Conservation (phyloP, 345 rosid species). For the Heritiera littoralis region DNA sequence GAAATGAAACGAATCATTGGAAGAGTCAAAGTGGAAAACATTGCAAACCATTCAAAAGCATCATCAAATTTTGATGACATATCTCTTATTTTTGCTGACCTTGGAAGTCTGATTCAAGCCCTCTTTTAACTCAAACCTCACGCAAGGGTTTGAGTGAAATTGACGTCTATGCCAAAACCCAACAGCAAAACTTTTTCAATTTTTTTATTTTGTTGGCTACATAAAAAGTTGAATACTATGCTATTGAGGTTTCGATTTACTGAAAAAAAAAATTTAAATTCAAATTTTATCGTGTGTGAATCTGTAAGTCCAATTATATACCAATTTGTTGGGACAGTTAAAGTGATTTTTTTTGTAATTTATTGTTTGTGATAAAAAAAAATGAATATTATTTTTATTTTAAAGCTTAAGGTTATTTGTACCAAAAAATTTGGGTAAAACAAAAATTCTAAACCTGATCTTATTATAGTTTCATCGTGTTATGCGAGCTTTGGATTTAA, state of each 20-base stretch:
- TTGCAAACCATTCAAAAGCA: neutral
- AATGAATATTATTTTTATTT: neutral
- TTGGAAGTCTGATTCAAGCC: conserved; percentile 12
- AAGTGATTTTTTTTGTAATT: too few species aligned
- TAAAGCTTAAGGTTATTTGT: neutral
- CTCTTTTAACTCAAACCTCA: conserved; percentile 4
- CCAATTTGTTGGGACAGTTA: too few species aligned
- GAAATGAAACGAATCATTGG: conserved; percentile 18
- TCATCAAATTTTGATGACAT: conserved; percentile 7
- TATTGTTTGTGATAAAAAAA: too few species aligned
- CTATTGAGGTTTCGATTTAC: too few species aligned
- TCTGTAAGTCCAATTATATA: too few species aligned
- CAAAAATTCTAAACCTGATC: neutral
- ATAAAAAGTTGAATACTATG: too few species aligned
- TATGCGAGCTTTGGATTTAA: too few species aligned
- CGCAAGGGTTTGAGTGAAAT: conserved; percentile 23
- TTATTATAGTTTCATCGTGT: too few species aligned
- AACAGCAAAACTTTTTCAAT: neutral
- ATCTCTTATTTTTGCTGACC: conserved; percentile 11
- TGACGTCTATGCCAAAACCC: neutral
- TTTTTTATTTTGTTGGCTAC: neutral
- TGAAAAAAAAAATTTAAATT: too few species aligned
- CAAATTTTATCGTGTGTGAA: too few species aligned
- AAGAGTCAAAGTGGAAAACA: neutral
- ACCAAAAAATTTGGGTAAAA: neutral